Conservation (phyloP, 2,329 filamentous ascomycete genomes). For the Colletotrichum spaethianum region DNA sequence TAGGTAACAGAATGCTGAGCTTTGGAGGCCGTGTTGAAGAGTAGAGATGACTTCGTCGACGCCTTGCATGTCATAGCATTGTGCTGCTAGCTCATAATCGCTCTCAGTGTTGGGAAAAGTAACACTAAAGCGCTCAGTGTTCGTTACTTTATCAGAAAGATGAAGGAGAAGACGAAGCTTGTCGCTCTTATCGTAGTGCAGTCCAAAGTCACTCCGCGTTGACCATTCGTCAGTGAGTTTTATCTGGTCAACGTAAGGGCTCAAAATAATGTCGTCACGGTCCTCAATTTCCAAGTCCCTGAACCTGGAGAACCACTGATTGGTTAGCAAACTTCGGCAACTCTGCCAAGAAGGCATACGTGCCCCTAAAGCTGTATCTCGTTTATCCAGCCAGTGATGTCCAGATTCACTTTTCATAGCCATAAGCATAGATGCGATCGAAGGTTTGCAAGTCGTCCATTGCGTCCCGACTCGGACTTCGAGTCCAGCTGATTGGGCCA, state of each 20-base stretch:
- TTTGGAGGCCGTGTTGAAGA: constrained; percentile 4
- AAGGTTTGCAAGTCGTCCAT: constrained; percentile 13
- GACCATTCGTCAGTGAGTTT: background rate
- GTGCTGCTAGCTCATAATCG: background rate
- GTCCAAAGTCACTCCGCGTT: background rate
- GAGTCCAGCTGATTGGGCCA: background rate
- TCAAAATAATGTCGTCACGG: background rate
- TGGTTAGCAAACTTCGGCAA: background rate
- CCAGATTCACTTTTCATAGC: background rate
- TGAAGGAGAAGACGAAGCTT: background rate
- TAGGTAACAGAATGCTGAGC: constrained; percentile 2
- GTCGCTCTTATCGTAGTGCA: constrained; percentile 22
- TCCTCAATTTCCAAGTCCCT: background rate
- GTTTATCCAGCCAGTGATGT: no score
- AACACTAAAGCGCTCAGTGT: constrained; percentile 13
- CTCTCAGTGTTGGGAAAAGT: background rate
- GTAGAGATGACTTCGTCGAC: constrained; percentile 3
- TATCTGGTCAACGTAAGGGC: constrained; percentile 10
- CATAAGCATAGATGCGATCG: constrained; percentile 9
- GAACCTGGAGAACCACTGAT: background rate
- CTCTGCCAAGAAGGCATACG: no score
- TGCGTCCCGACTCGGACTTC: background rate
- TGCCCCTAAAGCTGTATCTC: background rate
- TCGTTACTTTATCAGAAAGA: constrained; percentile 2
- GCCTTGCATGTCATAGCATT: constrained; percentile 29